Percentiles rank a stretch among this genome's conserved stretches.
phyloP scores from a whole-genome alignment of 2,329 filamentous ascomycete genomes.

The Fusarium sacchari region DNA sequence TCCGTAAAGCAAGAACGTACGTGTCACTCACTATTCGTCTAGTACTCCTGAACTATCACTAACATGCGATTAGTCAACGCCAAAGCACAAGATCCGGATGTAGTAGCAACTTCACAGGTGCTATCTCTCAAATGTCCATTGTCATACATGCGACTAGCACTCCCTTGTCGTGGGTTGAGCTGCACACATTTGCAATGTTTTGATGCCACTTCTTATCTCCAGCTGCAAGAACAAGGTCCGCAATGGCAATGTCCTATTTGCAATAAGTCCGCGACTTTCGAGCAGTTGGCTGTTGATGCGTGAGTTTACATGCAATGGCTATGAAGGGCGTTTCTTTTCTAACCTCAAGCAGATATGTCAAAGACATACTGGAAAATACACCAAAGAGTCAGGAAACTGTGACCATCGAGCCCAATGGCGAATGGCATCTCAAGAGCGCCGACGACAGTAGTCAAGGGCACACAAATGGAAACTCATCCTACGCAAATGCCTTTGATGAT shows the following conservation, averaged over 20 bases:
- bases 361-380: conserved; percentile 84
- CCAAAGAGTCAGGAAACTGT: conserved; percentile 80
- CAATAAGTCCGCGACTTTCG: conserved; percentile 83
- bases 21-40: conserved; percentile 48
- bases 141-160: conserved; percentile 81
- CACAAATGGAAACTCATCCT: conserved; percentile 43
- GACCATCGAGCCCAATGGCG: conserved; percentile 86
- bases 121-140: conserved; percentile 94
- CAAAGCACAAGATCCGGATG: conserved; percentile 86
- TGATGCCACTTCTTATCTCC: conserved; percentile 89
- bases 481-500: conserved; percentile 45
- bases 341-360: conserved; percentile 73
- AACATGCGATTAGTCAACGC: conserved; percentile 69
- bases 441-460: conserved; percentile 46
- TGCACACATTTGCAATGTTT: conserved; percentile 96
- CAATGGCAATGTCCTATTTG: conserved; percentile 98
- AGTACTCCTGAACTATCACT: conserved; percentile 14
- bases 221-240: conserved; percentile 93
- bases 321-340: conserved; percentile 5
- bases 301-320: conserved; percentile 55
- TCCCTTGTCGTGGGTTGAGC: conserved; percentile 80
- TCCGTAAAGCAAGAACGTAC: conserved; percentile 86
- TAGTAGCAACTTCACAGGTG: conserved; percentile 86
- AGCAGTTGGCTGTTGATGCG: conserved; percentile 87
- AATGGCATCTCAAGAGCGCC: conserved; percentile 67